Conservation (phyloP, 768 basidiomycete species). For the Mrakia blollopis region DNA sequence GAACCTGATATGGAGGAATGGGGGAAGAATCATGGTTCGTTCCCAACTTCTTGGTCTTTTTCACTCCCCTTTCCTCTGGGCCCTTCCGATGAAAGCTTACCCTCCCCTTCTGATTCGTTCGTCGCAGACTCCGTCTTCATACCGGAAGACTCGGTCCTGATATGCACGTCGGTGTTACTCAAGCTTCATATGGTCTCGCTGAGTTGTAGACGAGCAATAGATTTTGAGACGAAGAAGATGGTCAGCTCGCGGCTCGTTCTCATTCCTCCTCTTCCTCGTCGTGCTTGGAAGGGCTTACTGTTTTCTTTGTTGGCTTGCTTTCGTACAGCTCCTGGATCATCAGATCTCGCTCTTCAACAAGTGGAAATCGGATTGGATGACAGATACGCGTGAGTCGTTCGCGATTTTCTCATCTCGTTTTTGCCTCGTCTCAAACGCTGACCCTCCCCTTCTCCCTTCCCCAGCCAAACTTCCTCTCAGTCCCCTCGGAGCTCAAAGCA, state of each 20-base stretch:
- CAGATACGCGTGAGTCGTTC: background rate
- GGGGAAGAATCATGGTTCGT: constrained; percentile 1
- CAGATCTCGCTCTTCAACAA: background rate
- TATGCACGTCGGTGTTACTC: background rate
- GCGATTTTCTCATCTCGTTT: background rate
- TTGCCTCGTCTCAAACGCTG: background rate
- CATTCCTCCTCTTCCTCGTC: background rate
- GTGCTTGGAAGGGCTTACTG: background rate
- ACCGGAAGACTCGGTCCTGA: background rate
- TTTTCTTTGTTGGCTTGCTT: background rate
- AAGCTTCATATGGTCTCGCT: background rate
- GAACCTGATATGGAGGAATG: background rate
- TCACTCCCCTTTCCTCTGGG: background rate
- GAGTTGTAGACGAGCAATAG: background rate
- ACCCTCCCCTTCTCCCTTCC: background rate
- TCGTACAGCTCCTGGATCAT: background rate
- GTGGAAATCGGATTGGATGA: constrained; percentile 1
- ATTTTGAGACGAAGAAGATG: background rate
- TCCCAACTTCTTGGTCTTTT: no score
- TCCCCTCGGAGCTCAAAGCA: background rate
- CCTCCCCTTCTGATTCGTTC: background rate
- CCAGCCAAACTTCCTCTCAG: background rate
- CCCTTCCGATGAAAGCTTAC: background rate
- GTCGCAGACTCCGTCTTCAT: background rate
- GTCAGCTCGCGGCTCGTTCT: background rate